Conservation (phyloP, 1,139 yeast genomes). For the Spathaspora jeffriesii region DNA sequence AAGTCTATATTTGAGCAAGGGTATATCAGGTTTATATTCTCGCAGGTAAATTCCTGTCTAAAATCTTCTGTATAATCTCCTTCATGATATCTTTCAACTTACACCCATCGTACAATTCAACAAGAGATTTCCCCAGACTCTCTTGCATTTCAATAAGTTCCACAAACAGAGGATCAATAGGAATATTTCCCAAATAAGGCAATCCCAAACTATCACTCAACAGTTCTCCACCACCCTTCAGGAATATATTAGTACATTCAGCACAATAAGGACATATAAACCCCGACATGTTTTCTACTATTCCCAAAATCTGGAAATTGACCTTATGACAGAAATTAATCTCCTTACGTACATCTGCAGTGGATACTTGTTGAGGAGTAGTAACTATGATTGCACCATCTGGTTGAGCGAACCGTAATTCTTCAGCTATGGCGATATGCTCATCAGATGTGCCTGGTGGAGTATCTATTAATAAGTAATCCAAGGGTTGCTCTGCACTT, state of each 20-base stretch:
- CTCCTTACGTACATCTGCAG: conserved; percentile 52
- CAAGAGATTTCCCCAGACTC: conserved; percentile 21
- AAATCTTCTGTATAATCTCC: conserved; percentile 46
- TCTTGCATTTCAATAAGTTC: conserved; percentile 72
- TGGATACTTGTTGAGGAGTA: conserved; percentile 56
- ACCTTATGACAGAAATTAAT: conserved; percentile 49
- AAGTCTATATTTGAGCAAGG: no score
- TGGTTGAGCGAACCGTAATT: conserved; percentile 57
- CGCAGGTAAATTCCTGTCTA: conserved; percentile 38
- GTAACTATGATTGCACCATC: conserved; percentile 52
- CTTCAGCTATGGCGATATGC: conserved; percentile 96
- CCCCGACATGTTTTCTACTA: conserved; percentile 51
- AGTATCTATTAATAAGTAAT: conserved; percentile 88
- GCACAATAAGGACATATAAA: conserved; percentile 73
- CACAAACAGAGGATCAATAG: conserved; percentile 91
- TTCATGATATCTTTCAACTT: conserved; percentile 51
- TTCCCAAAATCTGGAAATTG: conserved; percentile 42
- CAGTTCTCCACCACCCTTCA: conserved; percentile 87
- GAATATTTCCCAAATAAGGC: conserved; percentile 81
- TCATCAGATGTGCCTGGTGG: conserved; percentile 99
- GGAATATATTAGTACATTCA: conserved; percentile 89
- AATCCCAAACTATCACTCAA: conserved; percentile 63
- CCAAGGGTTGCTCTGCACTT: conserved; percentile 48
- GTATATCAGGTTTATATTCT: no score
- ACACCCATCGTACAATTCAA: conserved; percentile 36